Conservation (phyloP, 805 yeast species). For the Spathaspora hagerdaliae region DNA sequence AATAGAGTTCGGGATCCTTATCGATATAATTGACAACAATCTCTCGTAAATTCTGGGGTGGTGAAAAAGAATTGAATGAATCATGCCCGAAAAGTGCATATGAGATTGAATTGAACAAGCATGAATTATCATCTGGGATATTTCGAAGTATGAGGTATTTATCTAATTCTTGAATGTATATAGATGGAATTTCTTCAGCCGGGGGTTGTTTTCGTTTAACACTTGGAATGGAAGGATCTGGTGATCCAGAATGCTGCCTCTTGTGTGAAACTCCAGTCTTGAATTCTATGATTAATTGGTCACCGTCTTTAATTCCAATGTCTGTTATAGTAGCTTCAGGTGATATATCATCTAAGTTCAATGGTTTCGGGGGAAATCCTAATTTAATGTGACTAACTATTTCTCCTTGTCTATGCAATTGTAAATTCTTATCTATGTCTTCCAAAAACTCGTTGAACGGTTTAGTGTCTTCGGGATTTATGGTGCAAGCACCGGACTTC, state of each 20-base stretch:
- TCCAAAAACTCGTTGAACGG: conserved; percentile 9
- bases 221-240: not conserved
- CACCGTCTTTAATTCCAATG: conserved; percentile 54
- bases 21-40: conserved; percentile 47
- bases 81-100: conserved; percentile 38
- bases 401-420: conserved; percentile 4
- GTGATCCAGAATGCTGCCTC: conserved; percentile 4
- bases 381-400: conserved; percentile 27
- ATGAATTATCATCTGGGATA: conserved; percentile 76
- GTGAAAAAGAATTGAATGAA: conserved; percentile 33
- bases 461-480: conserved; percentile 2
- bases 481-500: conserved; percentile 7
- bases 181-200: conserved; percentile 21
- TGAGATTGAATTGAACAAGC: conserved; percentile 65
- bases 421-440: not conserved
- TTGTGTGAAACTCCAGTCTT: not conserved
- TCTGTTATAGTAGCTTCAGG: conserved; percentile 23
- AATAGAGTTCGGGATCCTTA: conserved; percentile 38
- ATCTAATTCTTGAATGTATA: conserved; percentile 15
- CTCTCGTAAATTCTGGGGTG: conserved; percentile 47
- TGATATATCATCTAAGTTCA: conserved; percentile 25
- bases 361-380: conserved; percentile 61
- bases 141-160: conserved; percentile 47
- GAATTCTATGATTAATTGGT: conserved; percentile 45
- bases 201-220: not conserved